Evolutionary conservation across 768 basidiomycete genomes (phyloP).

Genomic region (Amanita pseudoporphyria): DNA sequence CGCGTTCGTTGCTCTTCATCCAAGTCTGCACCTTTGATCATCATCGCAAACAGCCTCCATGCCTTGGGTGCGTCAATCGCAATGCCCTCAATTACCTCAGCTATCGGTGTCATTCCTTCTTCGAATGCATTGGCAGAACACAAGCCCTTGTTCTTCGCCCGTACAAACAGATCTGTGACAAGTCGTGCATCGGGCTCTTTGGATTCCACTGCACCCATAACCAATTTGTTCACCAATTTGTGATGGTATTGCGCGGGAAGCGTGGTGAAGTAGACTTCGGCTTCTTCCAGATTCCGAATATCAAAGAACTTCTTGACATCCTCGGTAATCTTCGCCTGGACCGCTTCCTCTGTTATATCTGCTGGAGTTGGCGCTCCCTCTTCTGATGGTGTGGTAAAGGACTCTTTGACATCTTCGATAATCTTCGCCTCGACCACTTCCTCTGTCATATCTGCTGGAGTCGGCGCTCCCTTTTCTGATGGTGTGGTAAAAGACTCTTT

Average conservation of each 20-base stretch:
- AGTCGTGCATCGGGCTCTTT: slow-evolving; percentile 77
- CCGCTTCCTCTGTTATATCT: slow-evolving; percentile 58
- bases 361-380: slow-evolving; percentile 29
- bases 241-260: slow-evolving; percentile 57
- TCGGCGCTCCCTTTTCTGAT: too few relatives aligned
- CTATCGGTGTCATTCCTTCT: slow-evolving; percentile 58
- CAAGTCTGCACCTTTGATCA: slow-evolving; percentile 63
- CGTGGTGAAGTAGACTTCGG: slow-evolving; percentile 74
- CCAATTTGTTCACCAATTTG: slow-evolving; percentile 66
- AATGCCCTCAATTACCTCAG: slow-evolving; percentile 80
- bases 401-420: too few relatives aligned
- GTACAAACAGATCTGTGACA: slow-evolving; percentile 65
- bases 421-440: too few relatives aligned
- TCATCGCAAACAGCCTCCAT: slow-evolving; percentile 60
- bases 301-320: slow-evolving; percentile 83
- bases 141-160: slow-evolving; percentile 48
- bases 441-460: too few relatives aligned
- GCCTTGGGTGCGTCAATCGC: slow-evolving; percentile 88
- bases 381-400: slow-evolving; percentile 42
- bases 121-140: slow-evolving; percentile 57
- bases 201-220: slow-evolving; percentile 64
- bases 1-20: slow-evolving; percentile 48
- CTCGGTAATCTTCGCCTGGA: slow-evolving; percentile 67
- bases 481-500: too few relatives aligned
- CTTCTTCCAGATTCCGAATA: slow-evolving; percentile 79